Conservation (phyloP, 2,329 filamentous ascomycete genomes). For the Ascocoryne sarcoides region DNA sequence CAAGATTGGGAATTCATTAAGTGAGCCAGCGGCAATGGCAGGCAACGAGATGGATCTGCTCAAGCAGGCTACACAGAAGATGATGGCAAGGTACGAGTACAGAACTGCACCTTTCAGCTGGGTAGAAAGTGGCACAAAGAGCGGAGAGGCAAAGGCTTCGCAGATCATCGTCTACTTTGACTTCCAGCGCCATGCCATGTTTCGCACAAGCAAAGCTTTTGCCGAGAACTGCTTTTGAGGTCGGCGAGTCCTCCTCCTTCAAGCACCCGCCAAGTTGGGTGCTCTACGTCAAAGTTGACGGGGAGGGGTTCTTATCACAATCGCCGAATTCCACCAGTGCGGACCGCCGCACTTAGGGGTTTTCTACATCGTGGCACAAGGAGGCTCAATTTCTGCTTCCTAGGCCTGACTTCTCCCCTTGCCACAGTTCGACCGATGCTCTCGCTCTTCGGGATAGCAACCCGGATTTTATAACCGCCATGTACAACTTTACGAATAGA, state of each 20-base stretch:
- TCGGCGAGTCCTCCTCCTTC: not conserved
- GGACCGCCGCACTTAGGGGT: slow-evolving; percentile 11
- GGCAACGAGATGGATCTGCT: slow-evolving; percentile 28
- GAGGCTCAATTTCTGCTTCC: too few relatives aligned
- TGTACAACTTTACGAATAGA: too few relatives aligned
- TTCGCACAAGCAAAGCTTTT: too few relatives aligned
- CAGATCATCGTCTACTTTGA: not conserved
- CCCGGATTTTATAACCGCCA: too few relatives aligned
- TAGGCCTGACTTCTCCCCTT: too few relatives aligned
- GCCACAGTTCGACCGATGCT: too few relatives aligned
- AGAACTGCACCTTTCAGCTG: too few relatives aligned
- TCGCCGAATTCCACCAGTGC: slow-evolving; percentile 15
- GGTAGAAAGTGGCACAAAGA: too few relatives aligned
- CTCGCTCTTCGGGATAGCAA: too few relatives aligned
- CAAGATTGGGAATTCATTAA: not conserved
- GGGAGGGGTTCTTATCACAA: slow-evolving; percentile 26
- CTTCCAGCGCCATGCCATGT: too few relatives aligned
- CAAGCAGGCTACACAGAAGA: slow-evolving; percentile 29
- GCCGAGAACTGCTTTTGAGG: too few relatives aligned
- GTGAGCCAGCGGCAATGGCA: slow-evolving; percentile 20
- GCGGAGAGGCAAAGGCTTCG: slow-evolving; percentile 8
- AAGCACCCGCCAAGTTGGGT: not conserved
- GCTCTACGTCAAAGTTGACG: slow-evolving; percentile 21
- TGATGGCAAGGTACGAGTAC: slow-evolving; percentile 31
- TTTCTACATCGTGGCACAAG: slow-evolving; percentile 2